These are phyloP conservation scores for Camelina sativa DNA, from an alignment of 345 rosid species.

Conservation along the genomic window DNA sequence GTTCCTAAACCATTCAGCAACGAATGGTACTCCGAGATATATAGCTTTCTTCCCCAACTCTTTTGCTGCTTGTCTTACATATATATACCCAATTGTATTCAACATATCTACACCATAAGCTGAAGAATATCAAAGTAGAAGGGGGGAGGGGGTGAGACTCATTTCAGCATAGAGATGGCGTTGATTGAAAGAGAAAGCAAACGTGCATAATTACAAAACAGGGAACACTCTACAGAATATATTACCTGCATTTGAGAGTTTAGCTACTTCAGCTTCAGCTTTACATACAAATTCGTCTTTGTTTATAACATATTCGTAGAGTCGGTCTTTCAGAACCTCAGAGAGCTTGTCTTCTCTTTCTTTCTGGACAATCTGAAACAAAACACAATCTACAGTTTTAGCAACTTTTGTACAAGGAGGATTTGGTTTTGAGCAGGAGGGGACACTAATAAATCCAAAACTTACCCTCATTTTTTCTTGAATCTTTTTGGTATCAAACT, in stretches of 20 bases:
- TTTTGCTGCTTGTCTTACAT: conserved; percentile 89
- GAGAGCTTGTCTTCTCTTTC: conserved; percentile 97
- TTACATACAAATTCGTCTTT: conserved; percentile 66
- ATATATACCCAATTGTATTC: conserved; percentile 89
- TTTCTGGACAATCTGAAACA: conserved; percentile 78
- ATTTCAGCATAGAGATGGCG: neutral
- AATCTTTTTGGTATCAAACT: conserved; percentile 78
- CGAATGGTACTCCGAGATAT: conserved; percentile 77
- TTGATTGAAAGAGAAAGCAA: neutral
- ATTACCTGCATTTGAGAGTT: conserved; percentile 87
- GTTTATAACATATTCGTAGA: conserved; percentile 77
- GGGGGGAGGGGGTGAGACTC: conserved; percentile 5
- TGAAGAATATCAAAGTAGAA: conserved; percentile 44
- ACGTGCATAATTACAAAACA: neutral
- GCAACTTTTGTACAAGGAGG: conserved; percentile 13
- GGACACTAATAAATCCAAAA: neutral
- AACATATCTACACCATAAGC: conserved; percentile 95
- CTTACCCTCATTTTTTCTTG: conserved; percentile 92
- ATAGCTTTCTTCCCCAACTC: conserved; percentile 90
- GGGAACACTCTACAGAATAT: neutral
- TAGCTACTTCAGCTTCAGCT: conserved; percentile 83
- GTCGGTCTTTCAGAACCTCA: conserved; percentile 66
- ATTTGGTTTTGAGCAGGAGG: neutral
- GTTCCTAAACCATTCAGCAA: conserved; percentile 98
- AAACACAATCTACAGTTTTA: conserved; percentile 32